These are phyloP conservation scores for Akanthomyces dipterigenus DNA, from an alignment of 2,329 filamentous ascomycete species.

Conservation along the genomic window DNA sequence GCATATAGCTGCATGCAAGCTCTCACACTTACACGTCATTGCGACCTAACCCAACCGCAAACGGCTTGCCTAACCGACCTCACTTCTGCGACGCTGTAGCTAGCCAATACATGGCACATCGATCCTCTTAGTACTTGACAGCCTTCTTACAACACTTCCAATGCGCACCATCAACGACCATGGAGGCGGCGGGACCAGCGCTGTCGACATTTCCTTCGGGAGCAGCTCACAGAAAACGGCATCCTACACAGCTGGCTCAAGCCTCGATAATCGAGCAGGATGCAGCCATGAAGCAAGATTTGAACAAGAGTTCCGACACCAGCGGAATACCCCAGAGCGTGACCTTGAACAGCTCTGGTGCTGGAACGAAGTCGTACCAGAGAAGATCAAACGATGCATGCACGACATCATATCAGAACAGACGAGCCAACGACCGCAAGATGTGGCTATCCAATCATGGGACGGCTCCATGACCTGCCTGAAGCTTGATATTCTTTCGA, in stretches of 20 bases:
- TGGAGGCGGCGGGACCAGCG: constrained; percentile 15
- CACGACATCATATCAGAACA: constrained; percentile 39
- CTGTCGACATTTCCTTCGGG: constrained; percentile 10
- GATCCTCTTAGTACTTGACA: not conserved
- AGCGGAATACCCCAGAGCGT: constrained; percentile 17
- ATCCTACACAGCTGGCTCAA: constrained; percentile 2
- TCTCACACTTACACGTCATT: not conserved
- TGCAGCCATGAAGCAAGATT: not conserved
- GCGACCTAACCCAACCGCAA: not conserved
- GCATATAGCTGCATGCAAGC: constrained; percentile 1
- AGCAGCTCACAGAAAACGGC: constrained; percentile 4
- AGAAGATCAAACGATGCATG: constrained; percentile 35
- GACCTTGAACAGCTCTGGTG: constrained; percentile 39
- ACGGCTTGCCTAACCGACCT: not conserved
- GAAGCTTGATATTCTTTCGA: constrained; percentile 37
- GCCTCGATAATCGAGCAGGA: not conserved
- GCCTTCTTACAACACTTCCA: constrained; percentile 6
- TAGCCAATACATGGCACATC: not conserved
- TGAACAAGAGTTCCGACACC: not conserved
- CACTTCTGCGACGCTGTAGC: not conserved
- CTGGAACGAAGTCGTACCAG: constrained; percentile 38
- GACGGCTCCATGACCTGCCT: constrained; percentile 41
- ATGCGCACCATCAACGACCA: constrained; percentile 20
- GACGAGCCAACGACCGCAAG: constrained; percentile 29
- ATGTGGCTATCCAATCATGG: constrained; percentile 42